Evolutionary conservation across 495 filamentous ascomycete genomes (phyloP).

Genomic region (Xylaria venustula): DNA sequence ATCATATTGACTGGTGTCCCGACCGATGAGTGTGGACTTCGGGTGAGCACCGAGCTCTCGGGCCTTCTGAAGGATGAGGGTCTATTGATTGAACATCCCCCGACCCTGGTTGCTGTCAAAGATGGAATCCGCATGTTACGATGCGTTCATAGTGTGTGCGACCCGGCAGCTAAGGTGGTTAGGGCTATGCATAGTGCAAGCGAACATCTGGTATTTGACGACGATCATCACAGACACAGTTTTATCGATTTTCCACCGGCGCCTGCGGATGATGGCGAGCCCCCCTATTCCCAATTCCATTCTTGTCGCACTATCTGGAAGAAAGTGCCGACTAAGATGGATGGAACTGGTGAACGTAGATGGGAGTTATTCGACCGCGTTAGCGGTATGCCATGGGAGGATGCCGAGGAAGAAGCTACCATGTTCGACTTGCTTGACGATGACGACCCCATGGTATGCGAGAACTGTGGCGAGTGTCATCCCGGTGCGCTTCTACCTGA

Average conservation of each 20-base stretch:
- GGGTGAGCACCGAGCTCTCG: constrained; percentile 33
- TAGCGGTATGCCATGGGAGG: constrained; percentile 31
- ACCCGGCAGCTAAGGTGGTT: constrained; percentile 30
- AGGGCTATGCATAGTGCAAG: constrained; percentile 29
- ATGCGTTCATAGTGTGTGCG: constrained; percentile 12
- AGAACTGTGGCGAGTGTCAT: constrained; percentile 37
- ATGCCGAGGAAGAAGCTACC: constrained; percentile 27
- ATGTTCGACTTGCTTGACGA: constrained; percentile 32
- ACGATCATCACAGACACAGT: constrained; percentile 18
- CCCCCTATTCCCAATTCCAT: constrained; percentile 35
- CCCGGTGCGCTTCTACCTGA: constrained; percentile 27
- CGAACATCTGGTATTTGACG: constrained; percentile 14
- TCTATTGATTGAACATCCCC: constrained; percentile 34
- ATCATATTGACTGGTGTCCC: constrained; percentile 43
- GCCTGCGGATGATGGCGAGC: constrained; percentile 38
- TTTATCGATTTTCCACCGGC: constrained; percentile 27
- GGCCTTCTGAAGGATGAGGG: constrained; percentile 47
- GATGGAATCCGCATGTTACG: constrained; percentile 28
- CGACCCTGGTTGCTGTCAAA: constrained; percentile 32
- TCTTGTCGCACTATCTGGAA: constrained; percentile 45
- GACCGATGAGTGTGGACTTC: constrained; percentile 29
- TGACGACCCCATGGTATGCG: constrained; percentile 32
- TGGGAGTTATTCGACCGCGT: constrained; percentile 46
- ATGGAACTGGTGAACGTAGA: constrained; percentile 25
- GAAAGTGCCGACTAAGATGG: constrained; percentile 32